Conservation (phyloP, 140 eudicot genomes). For the Artemisia princeps region DNA sequence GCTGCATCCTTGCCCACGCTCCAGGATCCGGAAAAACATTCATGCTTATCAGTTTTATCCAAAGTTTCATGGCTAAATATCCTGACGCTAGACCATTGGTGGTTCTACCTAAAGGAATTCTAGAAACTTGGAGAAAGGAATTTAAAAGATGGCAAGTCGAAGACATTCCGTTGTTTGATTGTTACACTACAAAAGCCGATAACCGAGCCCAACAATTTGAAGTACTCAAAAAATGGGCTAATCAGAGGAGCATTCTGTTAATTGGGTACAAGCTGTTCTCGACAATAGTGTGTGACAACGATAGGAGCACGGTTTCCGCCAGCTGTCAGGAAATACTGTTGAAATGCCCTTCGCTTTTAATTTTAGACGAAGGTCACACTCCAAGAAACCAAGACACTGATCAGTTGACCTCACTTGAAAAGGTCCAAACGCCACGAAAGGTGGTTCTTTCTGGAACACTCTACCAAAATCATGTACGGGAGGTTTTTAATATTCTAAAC, state of each 20-base stretch:
- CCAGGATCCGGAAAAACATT: constrained; percentile 98
- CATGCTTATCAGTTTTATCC: constrained; percentile 86
- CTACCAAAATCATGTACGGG: constrained; percentile 80
- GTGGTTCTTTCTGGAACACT: constrained; percentile 93
- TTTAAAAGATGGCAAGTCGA: constrained; percentile 88
- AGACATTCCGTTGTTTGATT: constrained; percentile 62
- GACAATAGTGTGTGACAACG: constrained; percentile 57
- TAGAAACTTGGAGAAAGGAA: constrained; percentile 78
- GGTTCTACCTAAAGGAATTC: constrained; percentile 70
- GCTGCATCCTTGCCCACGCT: constrained; percentile 97
- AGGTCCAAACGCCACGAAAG: constrained; percentile 69
- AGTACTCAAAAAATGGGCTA: constrained; percentile 65
- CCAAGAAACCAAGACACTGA: constrained; percentile 87
- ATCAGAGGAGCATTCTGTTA: constrained; percentile 53
- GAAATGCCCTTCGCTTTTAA: constrained; percentile 56
- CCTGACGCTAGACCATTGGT: constrained; percentile 73
- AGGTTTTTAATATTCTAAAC: constrained; percentile 76
- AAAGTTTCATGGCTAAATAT: constrained; percentile 80
- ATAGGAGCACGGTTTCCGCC: constrained; percentile 31
- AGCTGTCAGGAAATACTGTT: constrained; percentile 66
- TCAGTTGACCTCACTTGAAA: constrained; percentile 59
- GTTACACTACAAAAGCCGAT: constrained; percentile 75
- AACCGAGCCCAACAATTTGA: constrained; percentile 67
- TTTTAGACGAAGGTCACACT: constrained; percentile 89
- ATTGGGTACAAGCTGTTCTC: constrained; percentile 88